Percentiles rank a stretch among this genome's conserved stretches.
Evolutionary conservation across 192 early-diverging fungal genomes (phyloP).

Genomic region (Linnemannia exigua): DNA sequence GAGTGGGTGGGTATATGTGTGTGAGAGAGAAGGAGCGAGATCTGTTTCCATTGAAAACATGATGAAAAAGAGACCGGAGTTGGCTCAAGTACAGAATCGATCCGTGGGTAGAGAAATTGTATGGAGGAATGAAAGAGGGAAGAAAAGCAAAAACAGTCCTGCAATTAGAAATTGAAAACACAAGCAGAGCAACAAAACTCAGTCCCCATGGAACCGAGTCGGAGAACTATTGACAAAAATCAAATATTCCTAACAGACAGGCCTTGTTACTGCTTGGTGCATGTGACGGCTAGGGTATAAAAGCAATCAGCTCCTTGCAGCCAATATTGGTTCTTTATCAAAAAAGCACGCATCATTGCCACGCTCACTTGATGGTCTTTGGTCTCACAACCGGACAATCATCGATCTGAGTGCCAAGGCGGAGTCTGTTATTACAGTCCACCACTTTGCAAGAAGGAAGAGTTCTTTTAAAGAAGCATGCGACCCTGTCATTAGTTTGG

Average conservation of each 20-base stretch:
- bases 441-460: conserved; percentile 55
- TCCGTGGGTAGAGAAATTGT: too few relatives aligned
- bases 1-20: neutral
- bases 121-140: too few relatives aligned
- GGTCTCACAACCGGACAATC: conserved; percentile 55
- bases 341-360: conserved; percentile 57
- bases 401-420: conserved; percentile 56
- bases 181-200: too few relatives aligned
- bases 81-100: too few relatives aligned
- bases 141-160: too few relatives aligned
- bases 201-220: neutral
- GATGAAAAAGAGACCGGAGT: neutral
- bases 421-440: conserved; percentile 29
- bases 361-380: conserved; percentile 56
- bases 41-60: neutral
- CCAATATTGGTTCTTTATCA: conserved; percentile 22
- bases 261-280: neutral
- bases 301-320: neutral
- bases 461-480: conserved; percentile 52
- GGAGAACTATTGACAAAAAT: neutral
- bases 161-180: too few relatives aligned
- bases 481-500: conserved; percentile 56
- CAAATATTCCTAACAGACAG: neutral
- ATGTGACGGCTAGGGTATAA: neutral
- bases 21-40: neutral